Conservation (phyloP, 441 rosid species). For the Omphalea diandra region DNA sequence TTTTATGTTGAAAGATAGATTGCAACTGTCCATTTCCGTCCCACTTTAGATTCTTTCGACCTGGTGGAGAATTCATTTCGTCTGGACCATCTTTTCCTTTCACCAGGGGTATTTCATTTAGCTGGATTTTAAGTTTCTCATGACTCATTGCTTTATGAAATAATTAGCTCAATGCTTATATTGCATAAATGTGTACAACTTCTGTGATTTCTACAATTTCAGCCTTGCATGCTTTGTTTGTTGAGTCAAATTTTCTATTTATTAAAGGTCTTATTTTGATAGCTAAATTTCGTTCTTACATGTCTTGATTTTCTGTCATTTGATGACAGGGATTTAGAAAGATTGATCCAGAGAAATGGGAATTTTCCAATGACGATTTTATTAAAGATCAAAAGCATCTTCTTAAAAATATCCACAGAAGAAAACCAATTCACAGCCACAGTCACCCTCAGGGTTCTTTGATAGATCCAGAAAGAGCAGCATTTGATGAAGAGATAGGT, state of each 20-base stretch:
- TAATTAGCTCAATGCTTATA: background rate
- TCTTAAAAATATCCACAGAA: constrained; percentile 82
- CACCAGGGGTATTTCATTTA: background rate
- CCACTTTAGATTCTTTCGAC: background rate
- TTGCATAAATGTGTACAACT: too few species aligned
- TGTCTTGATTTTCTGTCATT: constrained; percentile 5
- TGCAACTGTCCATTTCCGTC: background rate
- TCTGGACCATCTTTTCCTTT: background rate
- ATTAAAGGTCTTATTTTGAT: background rate
- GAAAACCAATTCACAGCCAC: constrained; percentile 94
- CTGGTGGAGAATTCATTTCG: background rate
- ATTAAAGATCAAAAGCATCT: constrained; percentile 84
- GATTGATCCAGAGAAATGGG: constrained; percentile 94
- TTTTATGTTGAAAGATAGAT: background rate
- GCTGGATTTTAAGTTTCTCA: background rate
- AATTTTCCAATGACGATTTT: constrained; percentile 85
- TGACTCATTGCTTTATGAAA: background rate
- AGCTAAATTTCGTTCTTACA: background rate
- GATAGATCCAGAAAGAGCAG: constrained; percentile 66
- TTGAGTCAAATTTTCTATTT: background rate
- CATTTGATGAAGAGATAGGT: constrained; percentile 64
- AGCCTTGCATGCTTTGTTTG: background rate
- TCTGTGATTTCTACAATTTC: background rate
- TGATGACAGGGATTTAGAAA: constrained; percentile 78
- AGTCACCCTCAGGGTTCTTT: constrained; percentile 57